Conservation (phyloP, 2,329 filamentous ascomycete genomes). For the Bimuria novae-zelandiae region DNA sequence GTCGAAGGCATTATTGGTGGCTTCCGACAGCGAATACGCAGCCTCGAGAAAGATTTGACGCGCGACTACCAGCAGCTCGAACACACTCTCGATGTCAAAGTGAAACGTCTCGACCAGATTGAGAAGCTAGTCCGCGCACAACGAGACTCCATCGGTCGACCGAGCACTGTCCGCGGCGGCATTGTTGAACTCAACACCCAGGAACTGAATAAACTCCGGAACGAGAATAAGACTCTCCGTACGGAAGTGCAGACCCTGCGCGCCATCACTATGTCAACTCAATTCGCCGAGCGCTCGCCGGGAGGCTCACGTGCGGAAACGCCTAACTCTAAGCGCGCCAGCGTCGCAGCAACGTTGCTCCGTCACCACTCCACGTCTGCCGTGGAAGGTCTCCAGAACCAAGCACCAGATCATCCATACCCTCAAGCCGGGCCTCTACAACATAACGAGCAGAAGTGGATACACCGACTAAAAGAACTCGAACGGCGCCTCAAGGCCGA, state of each 20-base stretch:
- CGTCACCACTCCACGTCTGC: slow-evolving; percentile 60
- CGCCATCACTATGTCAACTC: slow-evolving; percentile 42
- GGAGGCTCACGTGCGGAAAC: slow-evolving; percentile 28
- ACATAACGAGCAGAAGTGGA: slow-evolving; percentile 74
- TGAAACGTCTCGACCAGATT: slow-evolving; percentile 84
- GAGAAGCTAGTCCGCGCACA: slow-evolving; percentile 69
- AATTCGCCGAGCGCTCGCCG: slow-evolving; percentile 30
- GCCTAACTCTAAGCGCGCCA: slow-evolving; percentile 46
- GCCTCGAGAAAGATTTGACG: slow-evolving; percentile 86
- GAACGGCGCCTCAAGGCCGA: slow-evolving; percentile 90
- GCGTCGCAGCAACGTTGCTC: slow-evolving; percentile 57
- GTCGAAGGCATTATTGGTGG: slow-evolving; percentile 79
- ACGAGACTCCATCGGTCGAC: slow-evolving; percentile 44
- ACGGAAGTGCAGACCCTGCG: slow-evolving; percentile 69
- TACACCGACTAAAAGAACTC: slow-evolving; percentile 81
- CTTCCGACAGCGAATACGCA: slow-evolving; percentile 79
- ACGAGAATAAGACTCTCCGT: slow-evolving; percentile 64
- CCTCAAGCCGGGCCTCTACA: slow-evolving; percentile 45
- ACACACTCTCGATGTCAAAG: slow-evolving; percentile 74
- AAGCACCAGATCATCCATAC: slow-evolving; percentile 36
- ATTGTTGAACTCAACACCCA: slow-evolving; percentile 49
- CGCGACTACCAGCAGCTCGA: slow-evolving; percentile 90
- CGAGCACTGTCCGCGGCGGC: slow-evolving; percentile 46
- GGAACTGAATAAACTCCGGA: slow-evolving; percentile 63
- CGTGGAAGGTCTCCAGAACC: slow-evolving; percentile 50